Conservation (phyloP, 2,329 filamentous ascomycete species). For the Fusarium tanahbumbuense region DNA sequence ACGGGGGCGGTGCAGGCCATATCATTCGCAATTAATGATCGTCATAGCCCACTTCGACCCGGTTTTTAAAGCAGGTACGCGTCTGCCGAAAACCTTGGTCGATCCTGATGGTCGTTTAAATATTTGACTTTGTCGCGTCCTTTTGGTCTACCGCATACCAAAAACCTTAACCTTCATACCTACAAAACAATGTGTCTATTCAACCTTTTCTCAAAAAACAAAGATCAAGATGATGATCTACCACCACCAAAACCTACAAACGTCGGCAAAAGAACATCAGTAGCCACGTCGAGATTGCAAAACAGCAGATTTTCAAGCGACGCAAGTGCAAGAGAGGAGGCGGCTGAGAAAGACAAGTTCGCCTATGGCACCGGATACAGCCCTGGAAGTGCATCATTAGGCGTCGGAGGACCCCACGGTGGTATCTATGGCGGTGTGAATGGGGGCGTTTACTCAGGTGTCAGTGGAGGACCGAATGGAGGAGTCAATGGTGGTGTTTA, state of each 20-base stretch:
- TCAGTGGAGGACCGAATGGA: conserved; percentile 22
- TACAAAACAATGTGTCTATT: conserved; percentile 24
- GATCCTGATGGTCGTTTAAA: conserved; percentile 2
- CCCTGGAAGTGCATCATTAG: conserved; percentile 16
- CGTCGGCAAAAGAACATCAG: conserved; percentile 28
- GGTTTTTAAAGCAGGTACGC: conserved; percentile 13
- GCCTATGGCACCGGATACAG: conserved; percentile 13
- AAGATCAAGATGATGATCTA: conserved; percentile 8
- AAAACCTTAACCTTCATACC: not conserved
- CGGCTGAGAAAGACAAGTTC: conserved; percentile 1
- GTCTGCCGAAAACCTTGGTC: conserved; percentile 4
- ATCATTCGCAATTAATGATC: not conserved
- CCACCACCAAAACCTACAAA: conserved; percentile 15
- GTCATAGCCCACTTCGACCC: conserved; percentile 13
- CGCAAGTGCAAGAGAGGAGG: conserved; percentile 14
- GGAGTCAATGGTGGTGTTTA: conserved; percentile 30
- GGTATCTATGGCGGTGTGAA: conserved; percentile 33
- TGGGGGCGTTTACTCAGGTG: conserved; percentile 25
- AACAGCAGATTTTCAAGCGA: conserved; percentile 21
- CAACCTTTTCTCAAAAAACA: conserved; percentile 30
- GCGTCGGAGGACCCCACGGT: conserved; percentile 11
- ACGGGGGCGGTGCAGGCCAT: conserved; percentile 11
- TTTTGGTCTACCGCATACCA: no score
- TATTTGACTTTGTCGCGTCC: not conserved
- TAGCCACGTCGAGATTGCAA: conserved; percentile 27